A percentile compares a stretch with the other conserved stretches of the same genome.
Evolutionary conservation across 495 filamentous ascomycete genomes (phyloP).

Genomic region (Hypoxylon perforatum): DNA sequence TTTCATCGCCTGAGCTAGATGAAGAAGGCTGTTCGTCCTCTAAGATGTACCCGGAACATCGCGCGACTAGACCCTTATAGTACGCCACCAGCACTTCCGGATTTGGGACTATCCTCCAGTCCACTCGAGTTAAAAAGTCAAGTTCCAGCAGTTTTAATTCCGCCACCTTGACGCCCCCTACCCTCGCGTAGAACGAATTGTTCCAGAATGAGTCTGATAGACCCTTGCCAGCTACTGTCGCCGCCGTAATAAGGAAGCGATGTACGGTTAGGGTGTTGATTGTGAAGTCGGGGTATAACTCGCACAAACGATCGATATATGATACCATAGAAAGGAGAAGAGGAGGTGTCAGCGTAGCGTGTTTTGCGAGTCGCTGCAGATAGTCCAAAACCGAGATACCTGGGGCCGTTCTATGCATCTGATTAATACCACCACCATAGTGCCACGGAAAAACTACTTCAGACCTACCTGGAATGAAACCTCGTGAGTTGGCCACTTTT

Average conservation of each 20-base stretch:
- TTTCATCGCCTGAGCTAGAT: constrained; percentile 32
- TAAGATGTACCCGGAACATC: constrained; percentile 58
- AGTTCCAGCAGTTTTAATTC: constrained; percentile 94
- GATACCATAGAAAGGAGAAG: constrained; percentile 99
- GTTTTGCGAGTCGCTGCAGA: constrained; percentile 88
- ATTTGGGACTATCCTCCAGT: constrained; percentile 96
- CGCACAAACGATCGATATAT: constrained; percentile 96
- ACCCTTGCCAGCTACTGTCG: constrained; percentile 94
- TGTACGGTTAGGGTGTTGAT: constrained; percentile 95
- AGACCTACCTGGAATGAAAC: constrained; percentile 88
- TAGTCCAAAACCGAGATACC: constrained; percentile 95
- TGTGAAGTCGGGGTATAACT: constrained; percentile 90
- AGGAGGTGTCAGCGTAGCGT: constrained; percentile 91
- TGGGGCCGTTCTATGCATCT: constrained; percentile 75
- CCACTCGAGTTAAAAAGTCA: constrained; percentile 88
- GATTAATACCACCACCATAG: constrained; percentile 35
- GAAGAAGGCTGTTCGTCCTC: constrained; percentile 44
- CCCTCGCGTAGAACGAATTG: constrained; percentile 92
- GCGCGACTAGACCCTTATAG: constrained; percentile 83
- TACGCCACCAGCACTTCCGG: constrained; percentile 94
- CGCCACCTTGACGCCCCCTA: constrained; percentile 87
- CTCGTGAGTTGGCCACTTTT: constrained; percentile 85
- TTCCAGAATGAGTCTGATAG: constrained; percentile 98
- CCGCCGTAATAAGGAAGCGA: constrained; percentile 94
- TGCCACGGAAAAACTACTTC: neutral